These are phyloP conservation scores for Fusarium duplospermum DNA, from an alignment of 2,329 filamentous ascomycete species.

Conservation along the genomic window DNA sequence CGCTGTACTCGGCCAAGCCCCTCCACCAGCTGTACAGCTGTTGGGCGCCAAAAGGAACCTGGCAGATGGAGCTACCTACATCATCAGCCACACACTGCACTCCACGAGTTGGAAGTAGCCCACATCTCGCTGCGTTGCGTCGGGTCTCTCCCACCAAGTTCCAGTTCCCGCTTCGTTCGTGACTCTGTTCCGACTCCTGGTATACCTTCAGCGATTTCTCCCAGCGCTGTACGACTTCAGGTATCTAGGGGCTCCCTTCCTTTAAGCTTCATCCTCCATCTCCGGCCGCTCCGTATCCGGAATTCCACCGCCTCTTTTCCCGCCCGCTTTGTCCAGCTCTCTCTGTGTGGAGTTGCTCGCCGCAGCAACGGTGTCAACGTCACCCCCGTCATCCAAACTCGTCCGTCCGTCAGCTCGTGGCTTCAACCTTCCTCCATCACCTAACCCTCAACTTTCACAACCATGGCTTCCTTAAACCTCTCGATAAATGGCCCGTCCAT, in stretches of 20 bases:
- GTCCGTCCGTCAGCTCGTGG: slow-evolving; percentile 33
- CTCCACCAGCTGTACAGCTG: background rate
- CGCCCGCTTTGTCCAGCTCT: slow-evolving; percentile 10
- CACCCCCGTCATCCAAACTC: slow-evolving; percentile 39
- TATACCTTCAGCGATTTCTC: slow-evolving; percentile 19
- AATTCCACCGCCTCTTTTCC: slow-evolving; percentile 19
- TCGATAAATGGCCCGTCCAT: slow-evolving; percentile 86
- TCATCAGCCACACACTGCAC: slow-evolving; percentile 44
- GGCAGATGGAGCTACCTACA: slow-evolving; percentile 38
- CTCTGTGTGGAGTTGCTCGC: slow-evolving; percentile 44
- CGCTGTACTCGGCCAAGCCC: background rate
- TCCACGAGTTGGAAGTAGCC: slow-evolving; percentile 15
- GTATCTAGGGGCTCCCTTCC: slow-evolving; percentile 10
- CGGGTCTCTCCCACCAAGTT: slow-evolving; percentile 12
- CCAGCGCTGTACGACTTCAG: slow-evolving; percentile 20
- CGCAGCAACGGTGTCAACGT: slow-evolving; percentile 46
- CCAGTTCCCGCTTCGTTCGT: slow-evolving; percentile 25
- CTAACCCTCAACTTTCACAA: slow-evolving; percentile 34
- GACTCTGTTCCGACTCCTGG: slow-evolving; percentile 31
- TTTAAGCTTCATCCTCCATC: slow-evolving; percentile 5
- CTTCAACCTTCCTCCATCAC: slow-evolving; percentile 35
- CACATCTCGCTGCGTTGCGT: background rate
- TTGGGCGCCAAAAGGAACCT: slow-evolving; percentile 1
- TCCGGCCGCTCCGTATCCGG: slow-evolving; percentile 28
- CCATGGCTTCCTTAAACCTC: slow-evolving; percentile 84